These are phyloP conservation scores for Pleurotus platypus DNA, from an alignment of 768 basidiomycete genomes.

Conservation along the genomic window DNA sequence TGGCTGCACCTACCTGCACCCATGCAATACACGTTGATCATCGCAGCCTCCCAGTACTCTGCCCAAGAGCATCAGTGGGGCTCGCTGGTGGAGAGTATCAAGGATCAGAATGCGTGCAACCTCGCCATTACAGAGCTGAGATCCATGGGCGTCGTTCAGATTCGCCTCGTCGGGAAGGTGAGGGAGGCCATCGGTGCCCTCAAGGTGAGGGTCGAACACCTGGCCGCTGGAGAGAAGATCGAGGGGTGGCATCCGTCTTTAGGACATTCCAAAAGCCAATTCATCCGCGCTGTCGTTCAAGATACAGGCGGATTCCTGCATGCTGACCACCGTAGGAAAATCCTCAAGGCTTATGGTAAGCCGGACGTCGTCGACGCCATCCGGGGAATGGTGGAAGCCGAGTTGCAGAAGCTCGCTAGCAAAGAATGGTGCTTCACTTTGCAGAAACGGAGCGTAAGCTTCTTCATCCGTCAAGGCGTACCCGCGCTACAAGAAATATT, in stretches of 20 bases:
- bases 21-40: slow-evolving; percentile 45
- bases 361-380: slow-evolving; percentile 10
- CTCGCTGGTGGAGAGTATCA: slow-evolving; percentile 30
- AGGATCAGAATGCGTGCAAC: slow-evolving; percentile 26
- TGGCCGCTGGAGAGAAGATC: slow-evolving; percentile 48
- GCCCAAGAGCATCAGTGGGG: slow-evolving; percentile 50
- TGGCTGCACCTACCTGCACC: slow-evolving; percentile 43
- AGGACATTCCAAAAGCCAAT: slow-evolving; percentile 18
- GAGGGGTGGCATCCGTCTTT: slow-evolving; percentile 50
- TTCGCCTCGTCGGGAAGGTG: slow-evolving; percentile 28
- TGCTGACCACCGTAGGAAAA: slow-evolving; percentile 39
- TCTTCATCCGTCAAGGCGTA: slow-evolving; percentile 49
- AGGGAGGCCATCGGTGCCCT: slow-evolving; percentile 51
- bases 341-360: slow-evolving; percentile 22
- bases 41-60: slow-evolving; percentile 44
- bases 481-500: slow-evolving; percentile 46
- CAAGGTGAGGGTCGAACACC: slow-evolving; percentile 57
- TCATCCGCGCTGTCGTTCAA: slow-evolving; percentile 28
- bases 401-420: slow-evolving; percentile 44
- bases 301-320: slow-evolving; percentile 41
- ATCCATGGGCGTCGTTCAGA: slow-evolving; percentile 14
- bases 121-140: slow-evolving; percentile 11
- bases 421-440: slow-evolving; percentile 38
- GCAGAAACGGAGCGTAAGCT: slow-evolving; percentile 36
- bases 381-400: slow-evolving; percentile 13